Base-by-base conservation (phyloP, 495 filamentous ascomycete genomes). In the Penicillium dipodomyicola region DNA sequence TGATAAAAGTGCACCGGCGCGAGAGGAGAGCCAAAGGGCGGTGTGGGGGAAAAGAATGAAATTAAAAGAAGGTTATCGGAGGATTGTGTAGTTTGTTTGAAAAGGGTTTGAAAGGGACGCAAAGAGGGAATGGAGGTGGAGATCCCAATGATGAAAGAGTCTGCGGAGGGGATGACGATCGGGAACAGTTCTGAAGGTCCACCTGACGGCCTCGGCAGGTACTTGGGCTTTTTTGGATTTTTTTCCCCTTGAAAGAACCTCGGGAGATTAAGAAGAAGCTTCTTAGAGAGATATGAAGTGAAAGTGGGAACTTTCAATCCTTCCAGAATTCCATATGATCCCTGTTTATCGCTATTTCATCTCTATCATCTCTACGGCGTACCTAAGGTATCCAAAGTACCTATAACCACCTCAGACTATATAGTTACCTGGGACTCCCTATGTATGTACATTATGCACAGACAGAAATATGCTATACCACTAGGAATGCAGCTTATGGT, bases 1-100 rank as follows among this genome's bases (percentile, higher is more conserved):
- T 66, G 62, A 61, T 62, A 61, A 72, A 62, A 65, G 68, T 65
- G 71, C 59, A 65, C 70, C 70, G 50, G 50, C 50, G 50, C 68
- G 70, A 65, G 69, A 62, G 62, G 68, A 70, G 65, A 67, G 67
- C 63, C 65, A 59, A 60, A 41, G 48, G 51, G 22, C 15, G 29
- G 23, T 14, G 3, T 48, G 35, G 37, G 57, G 57, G 46, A 61
- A 51, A 53, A 49, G 53, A 64, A 62, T 52, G 40, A 56, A 58
- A 60, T 49, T 45, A 53, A 57, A 49, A 43, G 32, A 27, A 40
- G 19, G 33, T 35, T 48, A 20, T 48, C 27, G 27, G 45, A 19
- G 25, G 25, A 48, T 33, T 33, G 25, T 32, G 45, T 48, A n/a
- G 29, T 8, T 20, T 32, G 19, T 19, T 48, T 30, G n/a, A 19